A percentile compares a stretch with the other conserved stretches of the same genome.
Evolutionary conservation across 139 green algal genomes (phyloP).

Genomic region (Ulvella scutata): DNA sequence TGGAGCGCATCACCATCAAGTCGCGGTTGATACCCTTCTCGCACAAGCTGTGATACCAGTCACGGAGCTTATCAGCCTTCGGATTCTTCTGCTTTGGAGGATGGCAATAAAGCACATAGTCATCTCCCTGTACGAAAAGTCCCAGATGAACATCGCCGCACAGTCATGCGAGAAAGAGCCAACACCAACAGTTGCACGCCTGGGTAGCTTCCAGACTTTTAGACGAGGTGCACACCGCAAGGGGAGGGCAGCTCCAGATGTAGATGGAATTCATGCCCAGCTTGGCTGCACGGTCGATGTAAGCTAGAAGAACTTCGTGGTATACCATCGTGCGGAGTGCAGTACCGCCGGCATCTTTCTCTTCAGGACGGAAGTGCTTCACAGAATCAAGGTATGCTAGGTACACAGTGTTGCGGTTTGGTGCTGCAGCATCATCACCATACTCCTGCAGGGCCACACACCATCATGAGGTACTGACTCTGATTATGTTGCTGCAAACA

Average conservation of each 20-base stretch:
- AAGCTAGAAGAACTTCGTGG: slow-evolving; percentile 89
- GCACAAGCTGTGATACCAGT: slow-evolving; percentile 92
- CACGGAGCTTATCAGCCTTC: slow-evolving; percentile 61
- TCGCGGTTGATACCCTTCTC: slow-evolving; percentile 33
- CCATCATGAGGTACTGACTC: neutral
- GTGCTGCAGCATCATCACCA: slow-evolving; percentile 52
- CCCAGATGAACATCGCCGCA: too few species aligned
- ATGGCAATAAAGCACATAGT: slow-evolving; percentile 99
- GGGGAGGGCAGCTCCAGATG: slow-evolving; percentile 97
- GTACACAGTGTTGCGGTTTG: slow-evolving; percentile 84
- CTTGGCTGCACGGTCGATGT: slow-evolving; percentile 69
- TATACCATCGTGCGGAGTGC: slow-evolving; percentile 90
- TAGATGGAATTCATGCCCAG: slow-evolving; percentile 86
- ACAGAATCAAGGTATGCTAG: slow-evolving; percentile 95
- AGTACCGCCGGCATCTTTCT: slow-evolving; percentile 12
- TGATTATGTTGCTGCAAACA: neutral
- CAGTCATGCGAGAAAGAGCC: neutral
- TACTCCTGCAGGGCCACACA: slow-evolving; percentile 68
- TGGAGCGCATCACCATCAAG: slow-evolving; percentile 66
- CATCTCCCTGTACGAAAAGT: slow-evolving; percentile 80
- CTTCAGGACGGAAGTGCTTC: slow-evolving; percentile 91
- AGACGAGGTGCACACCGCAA: slow-evolving; percentile 48
- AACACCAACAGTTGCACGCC: neutral
- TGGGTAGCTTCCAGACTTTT: too few species aligned
- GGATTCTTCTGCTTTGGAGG: slow-evolving; percentile 87